Evolutionary conservation across 306 rosid genomes (phyloP), one percentile per base, ranked within the genome.

Genomic region (Canavalia ensiformis): DNA sequence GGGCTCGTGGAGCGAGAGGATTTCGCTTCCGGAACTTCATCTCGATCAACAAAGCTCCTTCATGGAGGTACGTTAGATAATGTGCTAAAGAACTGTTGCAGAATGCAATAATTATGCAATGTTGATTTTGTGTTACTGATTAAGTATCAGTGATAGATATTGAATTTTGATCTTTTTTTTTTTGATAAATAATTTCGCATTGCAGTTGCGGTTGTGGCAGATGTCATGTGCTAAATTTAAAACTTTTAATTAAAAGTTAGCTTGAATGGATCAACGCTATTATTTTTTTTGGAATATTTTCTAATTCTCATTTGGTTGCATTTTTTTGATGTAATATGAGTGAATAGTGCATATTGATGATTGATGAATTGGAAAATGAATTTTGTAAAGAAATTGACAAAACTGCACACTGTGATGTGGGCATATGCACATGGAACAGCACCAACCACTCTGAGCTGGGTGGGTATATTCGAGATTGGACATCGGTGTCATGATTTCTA

Each of bases 1-100:
- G 99, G 99, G 13, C 94, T 96, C 30, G 99, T 96, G 59, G 99
- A 96, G 87, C 84, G 98, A 35, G 98, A 96, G 87, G 99, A 96
- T 85, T 96, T 96, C 70, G 88, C 97, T 18, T 85, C 99, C 8
- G 99, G 99, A 54, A 96, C 99, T 37, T 96, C 99, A 4, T 96
- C 99, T 8, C 93, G 99, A 74, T 96, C 99, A 82, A 96, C 99
- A 6, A 96, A 96, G 88, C 98, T 96, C 44, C 89, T 96, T 72
- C 99, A 96, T 80, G 99, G 99, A 89, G 99, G 99, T 94, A 86
- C 18, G 52, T 42, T 56, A 65, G 7, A 3, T 56, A 11, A 64
- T 52, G 28, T 76, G 47, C 8, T 45, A 29, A 35, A 7, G 7
- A 4, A 28, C 51, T 29, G 62, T 72, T 51, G 5, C 34, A 52